These are phyloP conservation scores for Kodamaea lidongshanica DNA, from an alignment of 805 yeast genomes.

Conservation along the genomic window DNA sequence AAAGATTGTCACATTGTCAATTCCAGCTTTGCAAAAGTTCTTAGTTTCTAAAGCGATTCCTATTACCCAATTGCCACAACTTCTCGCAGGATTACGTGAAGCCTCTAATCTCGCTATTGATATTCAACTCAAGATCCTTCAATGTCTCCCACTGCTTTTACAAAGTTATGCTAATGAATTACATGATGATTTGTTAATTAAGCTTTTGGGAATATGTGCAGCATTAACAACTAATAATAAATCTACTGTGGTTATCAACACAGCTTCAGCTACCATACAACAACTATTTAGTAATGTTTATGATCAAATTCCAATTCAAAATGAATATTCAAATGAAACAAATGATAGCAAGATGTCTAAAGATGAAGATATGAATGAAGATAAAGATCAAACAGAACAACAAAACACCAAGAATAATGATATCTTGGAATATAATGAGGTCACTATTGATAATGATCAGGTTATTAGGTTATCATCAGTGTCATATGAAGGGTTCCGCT, in stretches of 20 bases:
- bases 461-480: conserved; percentile 40
- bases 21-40: conserved; percentile 64
- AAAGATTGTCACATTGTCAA: conserved; percentile 63
- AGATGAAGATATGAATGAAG: conserved; percentile 1
- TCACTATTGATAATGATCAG: conserved; percentile 40
- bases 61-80: conserved; percentile 41
- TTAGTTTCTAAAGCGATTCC: conserved; percentile 53
- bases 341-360: conserved; percentile 3
- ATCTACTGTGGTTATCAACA: conserved; percentile 71
- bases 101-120: conserved; percentile 74
- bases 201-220: conserved; percentile 63
- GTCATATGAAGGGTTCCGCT: conserved; percentile 63
- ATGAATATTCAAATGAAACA: conserved; percentile 32
- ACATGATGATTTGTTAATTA: conserved; percentile 49
- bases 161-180: conserved; percentile 55
- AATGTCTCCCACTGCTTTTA: conserved; percentile 69
- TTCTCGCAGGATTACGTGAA: conserved; percentile 64
- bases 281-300: conserved; percentile 75
- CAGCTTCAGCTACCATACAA: conserved; percentile 90
- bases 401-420: conserved; percentile 28
- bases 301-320: conserved; percentile 46
- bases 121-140: conserved; percentile 80
- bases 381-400: neutral
- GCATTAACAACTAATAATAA: conserved; percentile 63
- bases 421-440: no score